These are phyloP conservation scores for Xerocomus brunneocitrinus DNA, from an alignment of 768 basidiomycete genomes.

Conservation along the genomic window DNA sequence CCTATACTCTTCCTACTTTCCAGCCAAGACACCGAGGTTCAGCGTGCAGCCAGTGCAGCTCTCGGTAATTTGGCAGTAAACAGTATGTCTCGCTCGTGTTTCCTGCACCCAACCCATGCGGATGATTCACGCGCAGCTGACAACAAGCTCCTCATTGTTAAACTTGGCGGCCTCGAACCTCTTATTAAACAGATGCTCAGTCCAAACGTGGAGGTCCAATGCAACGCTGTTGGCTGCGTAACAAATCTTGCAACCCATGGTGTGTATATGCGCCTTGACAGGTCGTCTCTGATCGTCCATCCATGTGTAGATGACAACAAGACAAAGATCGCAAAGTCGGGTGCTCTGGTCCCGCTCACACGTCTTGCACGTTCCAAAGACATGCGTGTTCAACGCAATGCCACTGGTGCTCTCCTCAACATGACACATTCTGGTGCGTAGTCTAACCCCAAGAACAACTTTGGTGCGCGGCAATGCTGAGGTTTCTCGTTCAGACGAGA, in stretches of 20 bases:
- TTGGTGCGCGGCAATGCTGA: constrained; percentile 3
- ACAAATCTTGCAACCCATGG: constrained; percentile 99
- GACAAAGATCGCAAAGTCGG: constrained; percentile 99
- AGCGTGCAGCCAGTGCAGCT: constrained; percentile 95
- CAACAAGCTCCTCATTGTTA: constrained; percentile 98
- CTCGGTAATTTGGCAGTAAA: constrained; percentile 97
- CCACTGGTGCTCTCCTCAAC: constrained; percentile 94
- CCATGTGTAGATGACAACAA: constrained; percentile 87
- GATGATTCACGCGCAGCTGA: constrained; percentile 56
- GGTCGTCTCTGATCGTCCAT: constrained; percentile 2
- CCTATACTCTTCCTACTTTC: constrained; percentile 96
- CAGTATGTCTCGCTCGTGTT: constrained; percentile 54
- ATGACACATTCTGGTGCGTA: constrained; percentile 96
- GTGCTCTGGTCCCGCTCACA: constrained; percentile 95
- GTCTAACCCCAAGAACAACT: not conserved
- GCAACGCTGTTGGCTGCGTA: constrained; percentile 98
- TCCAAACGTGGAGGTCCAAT: constrained; percentile 98
- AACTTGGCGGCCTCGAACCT: constrained; percentile 94
- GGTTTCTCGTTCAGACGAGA: constrained; percentile 68
- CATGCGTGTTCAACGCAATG: constrained; percentile 98
- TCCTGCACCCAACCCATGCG: constrained; percentile 8
- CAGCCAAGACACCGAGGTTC: constrained; percentile 98
- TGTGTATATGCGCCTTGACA: constrained; percentile 33
- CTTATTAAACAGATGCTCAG: constrained; percentile 98
- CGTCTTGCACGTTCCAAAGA: constrained; percentile 96